Conservation (phyloP, 1,139 yeast genomes). For the Debaryomyces robertsiae region DNA sequence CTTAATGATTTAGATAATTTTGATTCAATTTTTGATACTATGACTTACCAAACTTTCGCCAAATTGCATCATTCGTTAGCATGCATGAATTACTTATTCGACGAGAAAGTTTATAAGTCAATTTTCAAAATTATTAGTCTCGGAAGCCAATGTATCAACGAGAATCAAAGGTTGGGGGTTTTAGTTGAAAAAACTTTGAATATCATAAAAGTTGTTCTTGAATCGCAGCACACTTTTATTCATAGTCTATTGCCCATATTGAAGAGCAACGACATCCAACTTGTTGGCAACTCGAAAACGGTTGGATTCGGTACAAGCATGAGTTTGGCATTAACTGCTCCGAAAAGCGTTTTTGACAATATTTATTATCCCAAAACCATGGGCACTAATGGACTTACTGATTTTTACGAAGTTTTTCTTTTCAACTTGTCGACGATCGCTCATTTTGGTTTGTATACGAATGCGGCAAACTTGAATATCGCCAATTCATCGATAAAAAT, state of each 20-base stretch:
- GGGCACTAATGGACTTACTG: conserved; percentile 62
- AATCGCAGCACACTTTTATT: conserved; percentile 50
- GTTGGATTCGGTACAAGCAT: conserved; percentile 31
- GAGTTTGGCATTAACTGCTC: conserved; percentile 29
- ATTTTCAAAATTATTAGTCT: conserved; percentile 53
- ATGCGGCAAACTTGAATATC: conserved; percentile 51
- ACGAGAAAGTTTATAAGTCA: conserved; percentile 56
- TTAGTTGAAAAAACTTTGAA: conserved; percentile 35
- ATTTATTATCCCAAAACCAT: conserved; percentile 52
- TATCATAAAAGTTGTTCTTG: conserved; percentile 52
- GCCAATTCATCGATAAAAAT: conserved; percentile 58
- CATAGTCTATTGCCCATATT: conserved; percentile 31
- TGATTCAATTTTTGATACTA: conserved; percentile 48
- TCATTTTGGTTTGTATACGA: conserved; percentile 70
- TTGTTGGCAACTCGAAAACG: conserved; percentile 13
- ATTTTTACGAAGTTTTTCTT: conserved; percentile 71
- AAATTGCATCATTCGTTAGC: conserved; percentile 72
- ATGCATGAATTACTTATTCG: conserved; percentile 61
- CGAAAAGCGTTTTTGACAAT: conserved; percentile 50
- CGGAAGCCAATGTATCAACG: conserved; percentile 59
- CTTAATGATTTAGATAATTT: conserved; percentile 42
- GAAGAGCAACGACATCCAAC: conserved; percentile 23
- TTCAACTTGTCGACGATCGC: conserved; percentile 70
- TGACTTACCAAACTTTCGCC: conserved; percentile 38
- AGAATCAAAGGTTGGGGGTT: conserved; percentile 23